phyloP scores from a whole-genome alignment of 768 basidiomycete species.

The Scleroderma bovista region DNA sequence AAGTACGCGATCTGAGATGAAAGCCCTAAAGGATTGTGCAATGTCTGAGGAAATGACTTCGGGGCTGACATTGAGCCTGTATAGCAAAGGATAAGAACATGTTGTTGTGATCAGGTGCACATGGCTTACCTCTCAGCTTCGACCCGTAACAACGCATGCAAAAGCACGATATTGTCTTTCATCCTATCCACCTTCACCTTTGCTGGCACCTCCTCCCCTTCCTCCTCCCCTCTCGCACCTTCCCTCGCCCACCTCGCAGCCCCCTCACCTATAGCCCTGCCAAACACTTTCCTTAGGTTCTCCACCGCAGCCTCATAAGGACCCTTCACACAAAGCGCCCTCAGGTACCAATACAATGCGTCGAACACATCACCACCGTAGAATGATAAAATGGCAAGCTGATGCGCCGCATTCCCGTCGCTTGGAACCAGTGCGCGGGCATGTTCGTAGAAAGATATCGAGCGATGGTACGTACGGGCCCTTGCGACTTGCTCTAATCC shows the following conservation, averaged over 20 bases:
- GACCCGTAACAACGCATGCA: slow-evolving; percentile 71
- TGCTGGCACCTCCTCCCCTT: slow-evolving; percentile 38
- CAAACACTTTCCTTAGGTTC: slow-evolving; percentile 72
- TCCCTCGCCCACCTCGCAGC: slow-evolving; percentile 38
- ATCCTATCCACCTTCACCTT: slow-evolving; percentile 55
- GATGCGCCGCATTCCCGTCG: slow-evolving; percentile 93
- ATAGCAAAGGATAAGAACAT: background rate
- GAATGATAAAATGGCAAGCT: slow-evolving; percentile 87
- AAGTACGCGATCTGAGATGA: slow-evolving; percentile 65
- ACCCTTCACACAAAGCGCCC: slow-evolving; percentile 79
- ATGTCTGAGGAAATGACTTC: slow-evolving; percentile 45
- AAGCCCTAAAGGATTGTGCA: slow-evolving; percentile 48
- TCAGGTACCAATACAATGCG: slow-evolving; percentile 82
- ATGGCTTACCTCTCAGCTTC: slow-evolving; percentile 49
- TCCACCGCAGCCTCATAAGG: slow-evolving; percentile 86
- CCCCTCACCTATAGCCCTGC: slow-evolving; percentile 60
- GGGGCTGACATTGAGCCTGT: slow-evolving; percentile 38
- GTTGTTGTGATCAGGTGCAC: slow-evolving; percentile 7
- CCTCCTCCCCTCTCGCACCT: slow-evolving; percentile 24
- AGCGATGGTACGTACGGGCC: slow-evolving; percentile 65
- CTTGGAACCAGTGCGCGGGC: slow-evolving; percentile 77
- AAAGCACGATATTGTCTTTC: slow-evolving; percentile 66
- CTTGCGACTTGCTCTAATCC: slow-evolving; percentile 46
- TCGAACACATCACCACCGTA: slow-evolving; percentile 80
- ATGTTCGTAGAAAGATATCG: slow-evolving; percentile 78